A percentile compares a stretch with the other conserved stretches of the same genome.
Evolutionary conservation across 225 moss, liverwort and hornwort species (phyloP).

Genomic region (Sphagnum tenellum): DNA sequence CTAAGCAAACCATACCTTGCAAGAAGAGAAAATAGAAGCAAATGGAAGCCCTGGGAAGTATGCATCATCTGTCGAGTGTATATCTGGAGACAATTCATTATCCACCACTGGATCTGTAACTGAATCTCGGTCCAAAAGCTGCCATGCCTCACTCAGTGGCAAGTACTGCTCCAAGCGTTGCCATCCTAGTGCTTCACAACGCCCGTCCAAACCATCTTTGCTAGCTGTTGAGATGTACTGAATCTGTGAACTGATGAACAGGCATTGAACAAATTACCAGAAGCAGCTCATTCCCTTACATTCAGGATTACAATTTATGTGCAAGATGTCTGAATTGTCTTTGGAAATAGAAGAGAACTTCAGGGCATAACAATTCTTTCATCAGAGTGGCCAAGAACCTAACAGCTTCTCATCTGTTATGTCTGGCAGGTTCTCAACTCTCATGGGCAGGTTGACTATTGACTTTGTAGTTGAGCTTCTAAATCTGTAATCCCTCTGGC

Average conservation of each 20-base stretch:
- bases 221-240: constrained; percentile 68
- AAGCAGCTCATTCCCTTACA: no score
- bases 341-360: no score
- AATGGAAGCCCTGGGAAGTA: constrained; percentile 84
- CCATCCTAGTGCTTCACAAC: constrained; percentile 73
- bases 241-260: constrained; percentile 42
- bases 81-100: constrained; percentile 22
- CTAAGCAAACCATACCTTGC: constrained; percentile 49
- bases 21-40: constrained; percentile 58
- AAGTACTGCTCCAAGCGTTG: constrained; percentile 45
- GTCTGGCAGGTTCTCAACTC: no score
- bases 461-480: no score
- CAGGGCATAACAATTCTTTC: no score
- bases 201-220: constrained; percentile 59
- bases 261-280: no score
- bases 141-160: constrained; percentile 44
- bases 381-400: no score
- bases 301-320: no score
- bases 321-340: no score
- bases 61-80: constrained; percentile 53
- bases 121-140: constrained; percentile 27
- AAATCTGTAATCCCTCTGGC: no score
- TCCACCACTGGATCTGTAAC: constrained; percentile 13
- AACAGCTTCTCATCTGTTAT: no score
- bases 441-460: no score